Evolutionary conservation across 495 filamentous ascomycete species (phyloP).

Genomic region (Annulohypoxylon moriforme): DNA sequence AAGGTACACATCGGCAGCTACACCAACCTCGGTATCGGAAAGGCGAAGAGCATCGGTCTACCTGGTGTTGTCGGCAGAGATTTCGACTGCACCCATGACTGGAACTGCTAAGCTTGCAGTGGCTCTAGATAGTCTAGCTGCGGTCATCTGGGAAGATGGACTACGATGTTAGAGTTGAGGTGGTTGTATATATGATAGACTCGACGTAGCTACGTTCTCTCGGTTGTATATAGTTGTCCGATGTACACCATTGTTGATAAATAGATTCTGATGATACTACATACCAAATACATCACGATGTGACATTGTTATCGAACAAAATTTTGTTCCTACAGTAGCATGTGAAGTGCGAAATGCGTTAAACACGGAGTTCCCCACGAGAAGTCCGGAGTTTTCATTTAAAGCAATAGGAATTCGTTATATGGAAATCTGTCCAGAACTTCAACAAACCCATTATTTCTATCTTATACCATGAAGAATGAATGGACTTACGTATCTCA

Average conservation of each 20-base stretch:
- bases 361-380: neutral
- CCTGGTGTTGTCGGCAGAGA: neutral
- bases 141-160: neutral
- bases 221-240: neutral
- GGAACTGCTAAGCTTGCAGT: neutral
- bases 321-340: no score
- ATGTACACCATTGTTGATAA: neutral
- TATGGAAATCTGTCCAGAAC: no score
- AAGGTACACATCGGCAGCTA: conserved; percentile 3
- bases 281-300: no score
- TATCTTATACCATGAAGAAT: no score
- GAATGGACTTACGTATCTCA: no score
- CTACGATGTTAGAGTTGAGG: no score
- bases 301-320: no score
- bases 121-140: no score
- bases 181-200: neutral
- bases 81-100: neutral
- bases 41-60: neutral
- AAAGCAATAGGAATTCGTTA: no score
- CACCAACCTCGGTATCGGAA: neutral
- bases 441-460: no score
- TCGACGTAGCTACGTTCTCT: neutral
- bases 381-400: neutral
- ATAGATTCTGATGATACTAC: neutral
- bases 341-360: no score